Base-by-base conservation (phyloP, 768 basidiomycete species). In the Calocybe gangraenosa region DNA sequence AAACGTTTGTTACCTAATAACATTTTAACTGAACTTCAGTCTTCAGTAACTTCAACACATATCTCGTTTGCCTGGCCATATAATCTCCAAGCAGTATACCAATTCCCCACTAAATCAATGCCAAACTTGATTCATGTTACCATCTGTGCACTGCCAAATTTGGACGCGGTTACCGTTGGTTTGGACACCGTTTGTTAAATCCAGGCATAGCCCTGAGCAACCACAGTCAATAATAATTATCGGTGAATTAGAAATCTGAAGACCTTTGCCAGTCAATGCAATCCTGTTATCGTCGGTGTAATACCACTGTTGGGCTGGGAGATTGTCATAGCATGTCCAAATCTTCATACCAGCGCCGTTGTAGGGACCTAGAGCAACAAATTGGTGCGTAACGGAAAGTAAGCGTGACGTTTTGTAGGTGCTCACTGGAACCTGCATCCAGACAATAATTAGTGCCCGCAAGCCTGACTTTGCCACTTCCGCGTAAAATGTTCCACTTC, bases 251-350 rank as follows among this genome's bases (percentile, higher is more conserved):
- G n/a, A 28, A 6, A 35, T 35, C n/a, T n/a, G 17, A 35, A 7
- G 7, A 35, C 34, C 34, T 35, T 35, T 35, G 1, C 48, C 49
- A 17, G 43, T 50, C 9, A 61, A 54, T 9, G 50, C 52, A 34
- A 66, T 54, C 11, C 52, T 47, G 18, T 53, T 55, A 35, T 65
- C 58, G 17, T 52, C 39, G 4, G 56, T 63, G 23, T 60, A 65
- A 42, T 47, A 58, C 65, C 66, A 68, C 18, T 59, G 46, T 42
- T 68, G 66, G 3, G 64, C 61, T 5, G 64, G 60, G n/a, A 65
- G 54, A 19, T 59, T 55, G 35, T 58, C 55, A 42, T 51, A 60
- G 44, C 66, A 68, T 37, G 60, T 46, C 65, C 65, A 64, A n/a
- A 68, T 64, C 50, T 65, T 66, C 53, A 66, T 51, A 0, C 55